These are phyloP conservation scores for Clavispora carvajalis DNA, from an alignment of 805 yeast genomes.

Conservation along the genomic window DNA sequence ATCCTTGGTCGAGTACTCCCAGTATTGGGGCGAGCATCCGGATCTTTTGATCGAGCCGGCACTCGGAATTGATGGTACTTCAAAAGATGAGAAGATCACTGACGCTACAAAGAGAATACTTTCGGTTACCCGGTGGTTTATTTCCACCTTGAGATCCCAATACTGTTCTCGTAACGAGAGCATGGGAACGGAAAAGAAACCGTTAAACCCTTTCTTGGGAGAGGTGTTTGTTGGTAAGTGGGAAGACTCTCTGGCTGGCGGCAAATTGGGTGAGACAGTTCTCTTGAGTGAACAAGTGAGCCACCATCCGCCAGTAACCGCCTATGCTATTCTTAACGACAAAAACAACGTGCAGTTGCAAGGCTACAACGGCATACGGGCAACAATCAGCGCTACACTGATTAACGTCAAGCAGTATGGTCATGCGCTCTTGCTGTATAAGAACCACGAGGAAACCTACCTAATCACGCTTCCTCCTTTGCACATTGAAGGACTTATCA, in stretches of 20 bases:
- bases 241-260: conserved; percentile 48
- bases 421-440: conserved; percentile 70
- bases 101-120: conserved; percentile 60
- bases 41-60: conserved; percentile 74
- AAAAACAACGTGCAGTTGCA: conserved; percentile 63
- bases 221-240: conserved; percentile 91
- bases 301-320: conserved; percentile 98
- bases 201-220: conserved; percentile 93
- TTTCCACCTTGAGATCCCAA: conserved; percentile 87
- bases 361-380: conserved; percentile 87
- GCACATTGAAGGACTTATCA: conserved; percentile 88
- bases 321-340: conserved; percentile 74
- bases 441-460: conserved; percentile 60
- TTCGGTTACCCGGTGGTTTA: conserved; percentile 86
- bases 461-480: conserved; percentile 87
- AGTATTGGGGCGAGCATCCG: conserved; percentile 94
- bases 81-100: conserved; percentile 29
- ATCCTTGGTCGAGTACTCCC: conserved; percentile 85
- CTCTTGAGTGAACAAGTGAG: conserved; percentile 88
- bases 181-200: conserved; percentile 95
- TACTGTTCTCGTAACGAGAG: conserved; percentile 89
- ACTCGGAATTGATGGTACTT: conserved; percentile 37
- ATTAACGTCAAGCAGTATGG: conserved; percentile 89
- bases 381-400: conserved; percentile 73
- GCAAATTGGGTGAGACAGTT: conserved; percentile 66